A percentile compares a stretch with the other conserved stretches of the same genome.
These are phyloP conservation scores for Macrotyloma uniflorum DNA, from an alignment of 306 rosid genomes.

Conservation along the genomic window DNA sequence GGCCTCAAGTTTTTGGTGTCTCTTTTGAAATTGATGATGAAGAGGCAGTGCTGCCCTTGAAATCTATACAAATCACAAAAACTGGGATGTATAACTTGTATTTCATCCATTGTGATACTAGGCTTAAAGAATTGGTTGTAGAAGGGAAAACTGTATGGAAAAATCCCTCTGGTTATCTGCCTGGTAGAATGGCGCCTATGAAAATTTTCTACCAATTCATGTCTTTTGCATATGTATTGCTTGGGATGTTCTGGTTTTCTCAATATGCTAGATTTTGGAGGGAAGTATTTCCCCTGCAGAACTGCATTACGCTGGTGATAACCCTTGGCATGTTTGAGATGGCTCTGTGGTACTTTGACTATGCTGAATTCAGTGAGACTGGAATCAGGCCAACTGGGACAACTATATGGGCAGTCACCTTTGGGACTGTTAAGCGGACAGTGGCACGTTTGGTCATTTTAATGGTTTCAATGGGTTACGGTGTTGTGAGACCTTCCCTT, in stretches of 20 bases:
- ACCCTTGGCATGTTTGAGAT: conserved; percentile 96
- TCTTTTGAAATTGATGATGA: conserved; percentile 62
- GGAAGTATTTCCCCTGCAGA: conserved; percentile 90
- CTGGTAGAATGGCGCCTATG: conserved; percentile 99
- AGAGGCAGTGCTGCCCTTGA: conserved; percentile 57
- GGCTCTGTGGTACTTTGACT: conserved; percentile 94
- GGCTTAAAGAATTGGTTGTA: conserved; percentile 69
- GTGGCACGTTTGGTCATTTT: conserved; percentile 84
- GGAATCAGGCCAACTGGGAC: conserved; percentile 93
- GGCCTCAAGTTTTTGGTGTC: conserved; percentile 83
- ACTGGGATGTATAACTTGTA: conserved; percentile 98
- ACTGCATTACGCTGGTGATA: conserved; percentile 88
- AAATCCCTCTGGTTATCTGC: conserved; percentile 86
- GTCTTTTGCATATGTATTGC: conserved; percentile 86
- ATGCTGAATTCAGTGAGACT: conserved; percentile 85
- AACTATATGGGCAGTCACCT: conserved; percentile 90
- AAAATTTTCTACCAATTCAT: conserved; percentile 84
- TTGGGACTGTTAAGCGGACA: conserved; percentile 81
- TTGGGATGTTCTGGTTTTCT: conserved; percentile 92
- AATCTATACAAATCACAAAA: conserved; percentile 65
- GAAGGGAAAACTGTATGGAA: conserved; percentile 97
- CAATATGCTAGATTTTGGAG: conserved; percentile 90
- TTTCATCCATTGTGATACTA: conserved; percentile 88
- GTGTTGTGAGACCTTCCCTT: conserved; percentile 96
- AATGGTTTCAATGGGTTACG: conserved; percentile 92